Base-by-base conservation (phyloP, 257 asterid genomes). In the Nicotiana benthamiana region DNA sequence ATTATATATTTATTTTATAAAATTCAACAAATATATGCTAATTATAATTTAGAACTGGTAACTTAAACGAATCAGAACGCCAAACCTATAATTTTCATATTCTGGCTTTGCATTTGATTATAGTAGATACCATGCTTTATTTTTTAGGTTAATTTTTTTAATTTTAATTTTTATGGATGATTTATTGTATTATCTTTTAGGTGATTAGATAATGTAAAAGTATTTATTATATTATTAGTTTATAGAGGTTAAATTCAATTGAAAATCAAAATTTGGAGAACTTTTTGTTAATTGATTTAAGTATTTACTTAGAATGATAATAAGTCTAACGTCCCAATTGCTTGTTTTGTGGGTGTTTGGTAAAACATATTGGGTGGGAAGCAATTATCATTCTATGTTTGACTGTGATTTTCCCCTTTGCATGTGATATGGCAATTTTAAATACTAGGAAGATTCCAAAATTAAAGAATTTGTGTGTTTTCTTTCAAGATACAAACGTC, bases 261-360 rank as follows among this genome's bases (percentile, higher is more conserved):
- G n/a, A 32, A 30, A 57, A 67, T 4, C 0, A 67, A 67, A 18
- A 20, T 20, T 40, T 0, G 9, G 20, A 70, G 57, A 4, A 28
- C 2, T 3, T 65, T 32, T 65, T 30, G 10, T 24, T 15, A 13
- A 5, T 46, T 72, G 3, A 24, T 46, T 46, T 0, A 70, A 43
- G 30, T 36, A 36, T 46, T 72, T 72, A 48, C 43, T 46, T 72
- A 1, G 13, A 43, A 24, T 24, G 78, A 24, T 72, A 24, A 24
- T 48, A 15, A 24, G 61, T 26, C 40, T 46, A 46, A 72, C 43
- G 60, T 72, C 78, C 16, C 43, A 24, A 13, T 72, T 72, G 78
- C 78, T 24, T 72, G 61, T 72, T 72, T 24, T 48, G 61, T 46
- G 78, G 40, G 43, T 74, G 78, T 74, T 74, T 46, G 78, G 78